Conservation (phyloP, 2,329 filamentous ascomycete species). For the Neopestalotiopsis sp. region DNA sequence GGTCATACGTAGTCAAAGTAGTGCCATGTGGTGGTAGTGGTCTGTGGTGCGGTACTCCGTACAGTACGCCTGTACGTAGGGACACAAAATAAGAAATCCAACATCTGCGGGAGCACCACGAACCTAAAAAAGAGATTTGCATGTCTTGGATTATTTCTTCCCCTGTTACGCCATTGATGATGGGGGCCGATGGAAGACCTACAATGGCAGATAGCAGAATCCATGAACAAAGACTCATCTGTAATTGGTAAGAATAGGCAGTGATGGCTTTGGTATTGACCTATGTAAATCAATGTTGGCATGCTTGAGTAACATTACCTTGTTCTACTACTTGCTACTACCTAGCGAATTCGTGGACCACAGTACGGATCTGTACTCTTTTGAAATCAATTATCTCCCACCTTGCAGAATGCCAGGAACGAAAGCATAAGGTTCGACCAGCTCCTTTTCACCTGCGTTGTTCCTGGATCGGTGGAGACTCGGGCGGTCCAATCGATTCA, state of each 20-base stretch:
- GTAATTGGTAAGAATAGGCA: too few species aligned
- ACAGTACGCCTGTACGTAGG: neutral
- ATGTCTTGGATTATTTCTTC: neutral
- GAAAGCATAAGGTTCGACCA: neutral
- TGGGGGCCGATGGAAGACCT: neutral
- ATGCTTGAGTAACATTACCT: too few species aligned
- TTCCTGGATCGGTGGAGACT: conserved; percentile 7
- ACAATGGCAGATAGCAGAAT: neutral
- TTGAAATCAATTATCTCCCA: neutral
- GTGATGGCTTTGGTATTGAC: too few species aligned
- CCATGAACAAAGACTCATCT: too few species aligned
- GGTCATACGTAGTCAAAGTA: too few species aligned
- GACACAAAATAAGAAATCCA: neutral
- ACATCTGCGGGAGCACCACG: neutral
- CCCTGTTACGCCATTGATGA: neutral
- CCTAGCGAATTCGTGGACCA: too few species aligned
- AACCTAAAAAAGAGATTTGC: neutral
- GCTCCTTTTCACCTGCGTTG: neutral
- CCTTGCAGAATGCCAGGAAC: neutral
- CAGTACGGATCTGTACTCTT: too few species aligned
- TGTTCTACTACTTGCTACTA: too few species aligned
- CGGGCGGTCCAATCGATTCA: neutral
- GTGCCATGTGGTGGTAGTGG: too few species aligned
- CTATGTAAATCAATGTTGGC: too few species aligned
- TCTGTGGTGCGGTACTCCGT: neutral